Conservation (phyloP, 2,329 filamentous ascomycete genomes). For the Chrysoporthe puriensis region DNA sequence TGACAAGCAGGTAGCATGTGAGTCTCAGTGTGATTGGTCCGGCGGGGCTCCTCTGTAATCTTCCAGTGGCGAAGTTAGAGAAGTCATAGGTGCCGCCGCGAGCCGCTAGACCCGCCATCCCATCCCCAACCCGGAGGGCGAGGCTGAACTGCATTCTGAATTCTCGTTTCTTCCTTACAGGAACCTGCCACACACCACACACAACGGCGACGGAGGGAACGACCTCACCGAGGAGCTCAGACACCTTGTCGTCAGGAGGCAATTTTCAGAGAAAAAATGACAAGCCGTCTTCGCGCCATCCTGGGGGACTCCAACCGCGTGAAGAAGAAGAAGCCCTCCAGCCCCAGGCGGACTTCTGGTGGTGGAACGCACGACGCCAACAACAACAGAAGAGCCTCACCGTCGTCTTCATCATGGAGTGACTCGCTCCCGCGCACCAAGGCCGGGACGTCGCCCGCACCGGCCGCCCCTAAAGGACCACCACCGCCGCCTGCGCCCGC, state of each 20-base stretch:
- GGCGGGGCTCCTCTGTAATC: background rate
- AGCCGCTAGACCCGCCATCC: background rate
- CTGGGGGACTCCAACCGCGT: constrained; percentile 32
- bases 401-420: constrained; percentile 29
- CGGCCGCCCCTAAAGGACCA: background rate
- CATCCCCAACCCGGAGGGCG: background rate
- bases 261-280: constrained; percentile 22
- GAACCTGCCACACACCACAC: too few species aligned
- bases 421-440: constrained; percentile 30
- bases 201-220: background rate
- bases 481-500: constrained; percentile 28
- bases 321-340: constrained; percentile 30
- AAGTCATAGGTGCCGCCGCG: too few species aligned
- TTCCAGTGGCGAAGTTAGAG: background rate
- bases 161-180: too few species aligned
- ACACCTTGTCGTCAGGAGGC: background rate
- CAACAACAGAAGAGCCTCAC: constrained; percentile 15
- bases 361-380: background rate
- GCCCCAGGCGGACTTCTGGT: constrained; percentile 24
- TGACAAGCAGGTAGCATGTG: background rate
- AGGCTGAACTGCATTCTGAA: background rate
- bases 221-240: background rate
- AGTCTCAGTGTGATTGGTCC: background rate
- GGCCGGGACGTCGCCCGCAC: background rate
- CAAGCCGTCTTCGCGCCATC: constrained; percentile 31